Conservation (phyloP, 352 stramenopile genomes). For the Pythium monospermum region DNA sequence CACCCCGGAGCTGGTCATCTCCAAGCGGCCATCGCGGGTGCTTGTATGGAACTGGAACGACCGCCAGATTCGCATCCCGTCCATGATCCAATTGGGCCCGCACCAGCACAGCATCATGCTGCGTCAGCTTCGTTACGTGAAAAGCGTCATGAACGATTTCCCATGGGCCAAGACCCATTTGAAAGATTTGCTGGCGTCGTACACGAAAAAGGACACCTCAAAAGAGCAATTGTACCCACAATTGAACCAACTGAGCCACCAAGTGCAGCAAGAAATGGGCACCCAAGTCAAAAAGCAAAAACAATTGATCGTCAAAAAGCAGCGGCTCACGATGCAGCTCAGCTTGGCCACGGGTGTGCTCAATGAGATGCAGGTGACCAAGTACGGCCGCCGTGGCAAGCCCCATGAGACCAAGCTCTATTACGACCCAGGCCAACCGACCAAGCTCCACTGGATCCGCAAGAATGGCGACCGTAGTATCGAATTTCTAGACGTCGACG, state of each 20-base stretch:
- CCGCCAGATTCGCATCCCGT: conserved; percentile 41
- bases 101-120: conserved; percentile 79
- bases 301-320: conserved; percentile 43
- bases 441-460: conserved; percentile 64
- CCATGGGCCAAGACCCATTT: conserved; percentile 75
- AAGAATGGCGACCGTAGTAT: conserved; percentile 73
- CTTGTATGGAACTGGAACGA: conserved; percentile 66
- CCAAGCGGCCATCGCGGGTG: conserved; percentile 41
- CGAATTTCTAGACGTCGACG: conserved; percentile 51
- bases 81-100: conserved; percentile 54
- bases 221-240: conserved; percentile 80
- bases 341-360: conserved; percentile 52
- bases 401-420: conserved; percentile 66
- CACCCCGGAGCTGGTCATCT: conserved; percentile 55
- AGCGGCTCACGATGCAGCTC: conserved; percentile 56
- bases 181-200: conserved; percentile 51
- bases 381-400: conserved; percentile 66
- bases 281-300: conserved; percentile 39
- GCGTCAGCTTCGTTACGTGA: conserved; percentile 76
- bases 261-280: conserved; percentile 60
- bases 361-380: conserved; percentile 64
- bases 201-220: conserved; percentile 66
- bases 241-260: conserved; percentile 56
- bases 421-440: conserved; percentile 61
- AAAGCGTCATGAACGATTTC: conserved; percentile 79